Evolutionary conservation across 306 rosid genomes (phyloP).

Genomic region (Corylus americana): DNA sequence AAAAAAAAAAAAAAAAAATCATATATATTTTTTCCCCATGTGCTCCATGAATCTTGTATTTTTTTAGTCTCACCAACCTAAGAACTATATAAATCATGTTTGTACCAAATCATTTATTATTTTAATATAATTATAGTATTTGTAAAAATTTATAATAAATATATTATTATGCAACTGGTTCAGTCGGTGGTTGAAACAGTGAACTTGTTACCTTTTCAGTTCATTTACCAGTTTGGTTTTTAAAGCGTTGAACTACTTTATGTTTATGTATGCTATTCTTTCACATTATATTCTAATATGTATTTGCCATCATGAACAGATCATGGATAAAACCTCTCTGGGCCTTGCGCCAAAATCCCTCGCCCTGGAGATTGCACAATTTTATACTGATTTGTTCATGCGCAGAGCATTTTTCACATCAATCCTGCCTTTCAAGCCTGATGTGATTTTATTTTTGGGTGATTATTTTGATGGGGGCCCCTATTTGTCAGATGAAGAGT

Average conservation of each 20-base stretch:
- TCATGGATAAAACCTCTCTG: constrained; percentile 80
- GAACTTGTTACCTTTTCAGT: not conserved
- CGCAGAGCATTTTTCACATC: constrained; percentile 75
- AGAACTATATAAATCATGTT: not conserved
- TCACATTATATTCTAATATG: constrained; percentile 20
- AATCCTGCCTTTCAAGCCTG: constrained; percentile 66
- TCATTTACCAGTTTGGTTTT: not conserved
- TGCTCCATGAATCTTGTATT: not conserved
- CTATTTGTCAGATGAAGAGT: constrained; percentile 66
- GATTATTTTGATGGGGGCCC: constrained; percentile 91
- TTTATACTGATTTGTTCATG: constrained; percentile 83
- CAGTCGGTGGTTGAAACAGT: not conserved
- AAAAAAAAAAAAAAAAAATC: not conserved
- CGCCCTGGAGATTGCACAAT: constrained; percentile 63
- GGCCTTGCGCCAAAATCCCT: constrained; percentile 66
- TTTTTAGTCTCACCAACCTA: not conserved
- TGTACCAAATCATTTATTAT: not conserved
- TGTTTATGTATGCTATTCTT: constrained; percentile 5
- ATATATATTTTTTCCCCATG: not conserved
- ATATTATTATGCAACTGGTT: not conserved
- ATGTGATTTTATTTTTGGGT: constrained; percentile 71
- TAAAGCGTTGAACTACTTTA: not conserved
- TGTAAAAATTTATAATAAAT: not conserved
- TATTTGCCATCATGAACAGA: constrained; percentile 46
- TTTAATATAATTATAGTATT: not conserved